Conservation (phyloP, 1,284 basidiomycete species). For the Naganishia cerealis region DNA sequence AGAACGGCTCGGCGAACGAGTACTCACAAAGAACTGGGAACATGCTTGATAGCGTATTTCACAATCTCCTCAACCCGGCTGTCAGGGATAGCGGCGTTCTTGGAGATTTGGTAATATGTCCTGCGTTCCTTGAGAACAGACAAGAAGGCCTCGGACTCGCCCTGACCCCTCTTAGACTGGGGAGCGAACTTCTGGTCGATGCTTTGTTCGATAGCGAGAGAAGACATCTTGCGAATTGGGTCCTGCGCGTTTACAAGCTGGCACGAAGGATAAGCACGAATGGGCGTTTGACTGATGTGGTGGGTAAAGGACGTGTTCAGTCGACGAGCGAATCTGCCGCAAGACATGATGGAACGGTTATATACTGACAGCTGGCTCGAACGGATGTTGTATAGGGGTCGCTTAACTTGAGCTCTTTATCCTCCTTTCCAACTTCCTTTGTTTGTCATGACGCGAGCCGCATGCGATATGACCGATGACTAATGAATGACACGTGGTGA, state of each 20-base stretch:
- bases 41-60: constrained; percentile 54
- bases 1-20: neutral
- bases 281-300: neutral
- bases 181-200: constrained; percentile 19
- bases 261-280: neutral
- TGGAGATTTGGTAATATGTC: constrained; percentile 54
- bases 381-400: too few relatives aligned
- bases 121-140: constrained; percentile 44
- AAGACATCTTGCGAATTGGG: constrained; percentile 21
- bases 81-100: constrained; percentile 51
- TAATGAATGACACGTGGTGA: neutral
- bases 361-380: neutral
- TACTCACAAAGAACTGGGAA: constrained; percentile 49
- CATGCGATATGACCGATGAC: neutral
- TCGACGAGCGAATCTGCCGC: neutral
- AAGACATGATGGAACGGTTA: constrained; percentile 2
- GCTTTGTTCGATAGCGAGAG: constrained; percentile 19
- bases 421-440: too few relatives aligned
- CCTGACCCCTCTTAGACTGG: constrained; percentile 19
- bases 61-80: constrained; percentile 53
- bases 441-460: neutral
- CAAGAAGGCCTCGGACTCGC: constrained; percentile 31
- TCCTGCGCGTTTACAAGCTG: neutral
- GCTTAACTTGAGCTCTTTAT: too few relatives aligned
- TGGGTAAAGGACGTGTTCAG: neutral